These are phyloP conservation scores for Aspergillus sp. DNA, from an alignment of 2,329 filamentous ascomycete genomes.

Conservation along the genomic window DNA sequence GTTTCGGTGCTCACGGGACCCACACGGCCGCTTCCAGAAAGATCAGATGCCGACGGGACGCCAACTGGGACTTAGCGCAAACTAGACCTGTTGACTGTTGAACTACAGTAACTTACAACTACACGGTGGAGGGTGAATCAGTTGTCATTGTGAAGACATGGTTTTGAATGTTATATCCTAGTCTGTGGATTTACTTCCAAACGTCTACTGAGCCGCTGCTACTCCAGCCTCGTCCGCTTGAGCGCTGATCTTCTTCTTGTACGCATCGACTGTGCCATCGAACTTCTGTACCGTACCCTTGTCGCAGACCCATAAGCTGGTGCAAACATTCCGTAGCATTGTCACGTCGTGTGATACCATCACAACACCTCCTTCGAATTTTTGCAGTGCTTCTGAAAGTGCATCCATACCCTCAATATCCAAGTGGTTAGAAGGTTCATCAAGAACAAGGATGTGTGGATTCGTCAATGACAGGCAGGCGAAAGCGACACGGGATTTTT, in stretches of 20 bases:
- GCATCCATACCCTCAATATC: slow-evolving; percentile 99
- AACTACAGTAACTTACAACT: background rate
- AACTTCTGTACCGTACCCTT: slow-evolving; percentile 94
- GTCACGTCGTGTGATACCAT: slow-evolving; percentile 99
- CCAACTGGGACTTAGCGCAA: too few species aligned
- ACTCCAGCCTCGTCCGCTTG: slow-evolving; percentile 89
- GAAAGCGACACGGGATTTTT: slow-evolving; percentile 97
- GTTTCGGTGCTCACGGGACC: slow-evolving; percentile 17
- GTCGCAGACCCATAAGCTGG: slow-evolving; percentile 94
- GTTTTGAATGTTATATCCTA: background rate
- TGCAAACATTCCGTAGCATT: slow-evolving; percentile 96
- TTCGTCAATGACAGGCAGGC: slow-evolving; percentile 92
- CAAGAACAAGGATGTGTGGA: slow-evolving; percentile 94
- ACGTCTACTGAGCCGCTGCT: slow-evolving; percentile 44
- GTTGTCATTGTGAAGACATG: background rate
- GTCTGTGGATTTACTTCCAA: slow-evolving; percentile 5
- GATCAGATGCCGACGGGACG: background rate
- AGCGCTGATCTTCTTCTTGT: slow-evolving; percentile 93
- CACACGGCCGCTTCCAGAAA: slow-evolving; percentile 10
- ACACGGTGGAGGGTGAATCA: too few species aligned
- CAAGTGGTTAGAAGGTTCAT: slow-evolving; percentile 97
- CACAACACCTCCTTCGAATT: slow-evolving; percentile 90
- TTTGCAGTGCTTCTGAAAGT: slow-evolving; percentile 75
- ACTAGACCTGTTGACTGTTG: too few species aligned
- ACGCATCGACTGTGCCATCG: slow-evolving; percentile 88